Evolutionary conservation across 1,284 basidiomycete species (phyloP).

Genomic region (Pseudozyma tsukubaensis): DNA sequence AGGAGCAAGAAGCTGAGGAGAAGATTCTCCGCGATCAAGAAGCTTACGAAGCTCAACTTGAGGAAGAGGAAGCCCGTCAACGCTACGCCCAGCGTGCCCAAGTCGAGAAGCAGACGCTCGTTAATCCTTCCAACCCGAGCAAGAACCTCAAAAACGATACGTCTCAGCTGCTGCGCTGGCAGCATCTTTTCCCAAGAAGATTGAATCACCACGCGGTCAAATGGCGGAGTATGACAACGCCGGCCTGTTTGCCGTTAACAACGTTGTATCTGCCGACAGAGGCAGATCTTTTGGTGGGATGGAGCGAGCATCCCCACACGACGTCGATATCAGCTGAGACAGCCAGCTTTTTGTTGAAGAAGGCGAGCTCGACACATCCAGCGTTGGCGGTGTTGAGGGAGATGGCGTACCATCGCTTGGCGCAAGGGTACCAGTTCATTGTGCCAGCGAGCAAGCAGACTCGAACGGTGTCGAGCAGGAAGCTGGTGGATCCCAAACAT

Average conservation of each 20-base stretch:
- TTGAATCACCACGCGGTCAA: constrained; percentile 88
- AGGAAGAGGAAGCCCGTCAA: constrained; percentile 58
- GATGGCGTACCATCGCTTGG: constrained; percentile 90
- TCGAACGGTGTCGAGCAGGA: constrained; percentile 35
- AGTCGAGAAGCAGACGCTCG: constrained; percentile 64
- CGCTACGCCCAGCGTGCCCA: constrained; percentile 59
- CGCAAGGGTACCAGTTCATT: constrained; percentile 97
- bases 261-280: constrained; percentile 74
- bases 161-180: constrained; percentile 72
- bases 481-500: constrained; percentile 49
- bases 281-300: constrained; percentile 58
- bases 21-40: constrained; percentile 56
- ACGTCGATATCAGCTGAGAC: constrained; percentile 63
- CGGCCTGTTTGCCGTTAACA: constrained; percentile 85
- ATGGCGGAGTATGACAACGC: constrained; percentile 80
- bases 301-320: constrained; percentile 67
- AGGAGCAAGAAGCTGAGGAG: constrained; percentile 48
- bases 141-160: constrained; percentile 43
- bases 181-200: constrained; percentile 83
- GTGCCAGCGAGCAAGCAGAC: constrained; percentile 50
- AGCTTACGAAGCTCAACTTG: constrained; percentile 56
- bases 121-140: constrained; percentile 66
- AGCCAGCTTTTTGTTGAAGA: constrained; percentile 65
- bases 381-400: constrained; percentile 82
- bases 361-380: constrained; percentile 75